These are phyloP conservation scores for Sphaerulina musiva DNA, from an alignment of 2,329 filamentous ascomycete species.

Conservation along the genomic window DNA sequence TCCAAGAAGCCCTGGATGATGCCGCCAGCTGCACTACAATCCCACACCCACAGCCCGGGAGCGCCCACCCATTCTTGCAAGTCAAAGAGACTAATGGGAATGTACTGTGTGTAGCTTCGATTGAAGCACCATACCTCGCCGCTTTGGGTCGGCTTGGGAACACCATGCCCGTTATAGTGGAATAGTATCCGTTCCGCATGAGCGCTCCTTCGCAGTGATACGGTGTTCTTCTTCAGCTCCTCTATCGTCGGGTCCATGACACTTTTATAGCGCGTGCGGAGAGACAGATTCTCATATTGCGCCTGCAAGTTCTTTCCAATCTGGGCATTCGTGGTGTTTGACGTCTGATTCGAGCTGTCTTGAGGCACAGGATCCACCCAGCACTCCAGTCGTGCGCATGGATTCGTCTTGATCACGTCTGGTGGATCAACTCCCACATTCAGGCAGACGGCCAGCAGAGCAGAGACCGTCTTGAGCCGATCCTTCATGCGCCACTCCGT, in stretches of 20 bases:
- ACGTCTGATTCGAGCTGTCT: conserved; percentile 35
- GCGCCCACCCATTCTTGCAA: conserved; percentile 92
- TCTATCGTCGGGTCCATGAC: conserved; percentile 94
- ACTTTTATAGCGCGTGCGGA: conserved; percentile 95
- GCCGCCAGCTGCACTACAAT: conserved; percentile 93
- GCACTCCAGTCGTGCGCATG: conserved; percentile 87
- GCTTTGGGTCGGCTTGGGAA: conserved; percentile 88
- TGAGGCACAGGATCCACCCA: conserved; percentile 86
- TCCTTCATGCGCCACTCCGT: conserved; percentile 98
- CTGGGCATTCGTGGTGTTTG: conserved; percentile 56
- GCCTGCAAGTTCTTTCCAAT: conserved; percentile 94
- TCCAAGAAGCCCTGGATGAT: conserved; percentile 92
- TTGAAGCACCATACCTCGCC: conserved; percentile 99
- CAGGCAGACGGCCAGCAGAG: conserved; percentile 85
- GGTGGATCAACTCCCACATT: conserved; percentile 98
- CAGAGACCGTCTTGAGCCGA: conserved; percentile 90
- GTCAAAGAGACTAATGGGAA: conserved; percentile 91
- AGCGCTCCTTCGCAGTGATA: conserved; percentile 80
- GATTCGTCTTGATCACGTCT: conserved; percentile 91
- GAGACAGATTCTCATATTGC: conserved; percentile 91
- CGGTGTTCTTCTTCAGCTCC: conserved; percentile 93
- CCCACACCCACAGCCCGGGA: conserved; percentile 94
- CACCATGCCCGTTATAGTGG: conserved; percentile 97
- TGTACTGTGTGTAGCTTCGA: conserved; percentile 97
- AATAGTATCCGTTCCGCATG: conserved; percentile 96